Percentiles rank a stretch among this genome's conserved stretches.
Evolutionary conservation across 2,329 filamentous ascomycete genomes (phyloP).

Genomic region (Penicillium freii): DNA sequence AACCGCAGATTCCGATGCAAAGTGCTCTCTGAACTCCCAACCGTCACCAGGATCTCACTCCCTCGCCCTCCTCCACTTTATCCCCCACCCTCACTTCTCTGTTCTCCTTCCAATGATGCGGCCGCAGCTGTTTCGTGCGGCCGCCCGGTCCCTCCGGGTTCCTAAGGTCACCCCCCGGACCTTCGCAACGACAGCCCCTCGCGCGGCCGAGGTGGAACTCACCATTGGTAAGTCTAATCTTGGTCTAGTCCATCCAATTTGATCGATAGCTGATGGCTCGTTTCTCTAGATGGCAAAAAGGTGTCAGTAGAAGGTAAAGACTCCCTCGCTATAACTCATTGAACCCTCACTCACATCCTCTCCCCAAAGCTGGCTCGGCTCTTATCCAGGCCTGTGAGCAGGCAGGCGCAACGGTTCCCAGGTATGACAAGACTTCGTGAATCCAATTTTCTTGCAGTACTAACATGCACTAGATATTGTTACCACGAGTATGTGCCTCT

Average conservation of each 20-base stretch:
- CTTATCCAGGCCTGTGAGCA: conserved; percentile 99
- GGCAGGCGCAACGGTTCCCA: conserved; percentile 84
- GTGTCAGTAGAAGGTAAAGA: conserved; percentile 88
- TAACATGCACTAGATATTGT: conserved; percentile 70
- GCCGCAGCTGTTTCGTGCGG: conserved; percentile 63
- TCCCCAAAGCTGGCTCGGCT: conserved; percentile 76
- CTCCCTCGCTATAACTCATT: conserved; percentile 1
- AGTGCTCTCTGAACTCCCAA: conserved; percentile 29
- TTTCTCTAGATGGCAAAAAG: conserved; percentile 82
- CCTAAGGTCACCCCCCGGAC: conserved; percentile 62
- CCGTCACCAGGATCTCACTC: conserved; percentile 11
- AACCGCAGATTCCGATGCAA: conserved; percentile 36
- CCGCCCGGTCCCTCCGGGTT: conserved; percentile 56
- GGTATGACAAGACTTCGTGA: conserved; percentile 50
- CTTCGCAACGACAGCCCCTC: conserved; percentile 76
- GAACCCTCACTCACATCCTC: conserved; percentile 25
- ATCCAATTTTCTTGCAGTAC: conserved; percentile 18
- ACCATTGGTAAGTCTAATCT: conserved; percentile 70
- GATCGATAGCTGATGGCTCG: conserved; percentile 38
- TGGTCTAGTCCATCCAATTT: conserved; percentile 57
- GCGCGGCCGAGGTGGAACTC: conserved; percentile 90
- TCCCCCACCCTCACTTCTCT: conserved; percentile 16
- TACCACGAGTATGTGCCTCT: conserved; percentile 79
- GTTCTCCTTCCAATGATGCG: conserved; percentile 53
- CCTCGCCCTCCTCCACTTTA: conserved; percentile 18